Evolutionary conservation across 176 grass and related monocot genomes (phyloP).

Genomic region (Miscanthus lutarioriparius): DNA sequence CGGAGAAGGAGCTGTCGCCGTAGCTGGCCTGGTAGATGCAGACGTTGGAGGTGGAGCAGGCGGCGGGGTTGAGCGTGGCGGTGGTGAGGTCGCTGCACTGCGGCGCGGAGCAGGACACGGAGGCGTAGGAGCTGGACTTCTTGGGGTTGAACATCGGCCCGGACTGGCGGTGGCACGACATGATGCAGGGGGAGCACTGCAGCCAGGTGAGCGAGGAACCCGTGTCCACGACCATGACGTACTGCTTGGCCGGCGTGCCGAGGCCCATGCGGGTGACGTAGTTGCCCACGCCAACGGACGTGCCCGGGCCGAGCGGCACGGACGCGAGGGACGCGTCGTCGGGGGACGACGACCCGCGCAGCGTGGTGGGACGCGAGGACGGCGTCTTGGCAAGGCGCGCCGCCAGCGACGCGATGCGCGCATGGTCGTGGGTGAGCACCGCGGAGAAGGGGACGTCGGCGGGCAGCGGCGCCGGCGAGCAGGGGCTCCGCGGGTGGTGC

Average conservation of each 20-base stretch:
- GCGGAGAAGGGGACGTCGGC: conserved; percentile 57
- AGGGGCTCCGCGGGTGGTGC: conserved; percentile 66
- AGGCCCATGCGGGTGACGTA: conserved; percentile 73
- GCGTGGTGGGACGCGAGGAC: conserved; percentile 40
- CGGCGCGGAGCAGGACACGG: conserved; percentile 50
- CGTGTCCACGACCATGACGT: conserved; percentile 77
- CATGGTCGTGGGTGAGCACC: conserved; percentile 57
- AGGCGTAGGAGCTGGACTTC: conserved; percentile 61
- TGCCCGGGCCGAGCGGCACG: conserved; percentile 65
- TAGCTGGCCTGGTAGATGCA: conserved; percentile 88
- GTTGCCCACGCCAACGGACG: conserved; percentile 68
- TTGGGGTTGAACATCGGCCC: conserved; percentile 66
- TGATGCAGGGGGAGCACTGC: conserved; percentile 68
- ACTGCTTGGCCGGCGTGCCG: conserved; percentile 58
- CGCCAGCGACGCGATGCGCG: conserved; percentile 56
- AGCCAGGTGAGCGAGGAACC: conserved; percentile 81
- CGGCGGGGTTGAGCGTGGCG: conserved; percentile 64
- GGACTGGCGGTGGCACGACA: conserved; percentile 66
- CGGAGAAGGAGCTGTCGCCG: conserved; percentile 86
- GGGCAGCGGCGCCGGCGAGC: conserved; percentile 58
- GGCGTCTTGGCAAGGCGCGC: conserved; percentile 58
- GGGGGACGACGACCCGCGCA: background rate
- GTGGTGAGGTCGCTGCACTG: conserved; percentile 59
- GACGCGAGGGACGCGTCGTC: conserved; percentile 41
- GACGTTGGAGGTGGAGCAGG: conserved; percentile 61